Base-by-base conservation (phyloP, 2,329 filamentous ascomycete species). In the Exophiala mesophila region DNA sequence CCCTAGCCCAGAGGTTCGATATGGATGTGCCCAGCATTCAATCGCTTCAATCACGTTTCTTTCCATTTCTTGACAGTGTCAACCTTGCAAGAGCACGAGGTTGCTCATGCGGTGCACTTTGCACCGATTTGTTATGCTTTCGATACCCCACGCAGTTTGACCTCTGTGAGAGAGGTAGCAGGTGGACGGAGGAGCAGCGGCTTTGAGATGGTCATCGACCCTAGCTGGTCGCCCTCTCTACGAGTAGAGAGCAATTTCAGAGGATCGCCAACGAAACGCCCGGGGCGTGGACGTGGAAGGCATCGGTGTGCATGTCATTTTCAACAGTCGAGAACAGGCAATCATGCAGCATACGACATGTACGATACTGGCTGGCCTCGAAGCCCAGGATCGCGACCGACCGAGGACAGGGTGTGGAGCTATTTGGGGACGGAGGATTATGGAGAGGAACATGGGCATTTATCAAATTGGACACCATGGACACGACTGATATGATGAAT, bases 21-120 rank as follows among this genome's bases (percentile, higher is more conserved):
- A 28, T 47, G 37, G 37, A 45, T 31, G 32, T 36, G 24, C 30
- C 32, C 29, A 39, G 38, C 37, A 30, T 35, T 36, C 40, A 18
- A 36, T 47, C 40, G 36, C 37, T 19, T 34, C 16, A 17, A 40
- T 40, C 17, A 24, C 40, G 29, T 42, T 36, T 18, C 36, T 44
- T 33, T 43, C 36, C 38, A 33, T 43, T 23, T 43, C 31, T 45
- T 49, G 48, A 50, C 48, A 42, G 48, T 36, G 44, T 50, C 48
- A 47, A 50, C 26, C 28, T 41, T 47, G n/a, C n/a, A n/a, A n/a
- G 34, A 50, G 48, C 48, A 45, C 48, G 29, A 50, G 48, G 17
- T 41, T 50, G 44, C 41, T 45, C 34, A n/a, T 35, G 35, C 41
- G 8, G 9, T n/a, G 43, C 26, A 24, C 15, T 21, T 29, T 13